Percentiles rank a stretch among this genome's conserved stretches.
Conservation (phyloP, 2,329 filamentous ascomycete genomes). For the Bisporella sp. region DNA sequence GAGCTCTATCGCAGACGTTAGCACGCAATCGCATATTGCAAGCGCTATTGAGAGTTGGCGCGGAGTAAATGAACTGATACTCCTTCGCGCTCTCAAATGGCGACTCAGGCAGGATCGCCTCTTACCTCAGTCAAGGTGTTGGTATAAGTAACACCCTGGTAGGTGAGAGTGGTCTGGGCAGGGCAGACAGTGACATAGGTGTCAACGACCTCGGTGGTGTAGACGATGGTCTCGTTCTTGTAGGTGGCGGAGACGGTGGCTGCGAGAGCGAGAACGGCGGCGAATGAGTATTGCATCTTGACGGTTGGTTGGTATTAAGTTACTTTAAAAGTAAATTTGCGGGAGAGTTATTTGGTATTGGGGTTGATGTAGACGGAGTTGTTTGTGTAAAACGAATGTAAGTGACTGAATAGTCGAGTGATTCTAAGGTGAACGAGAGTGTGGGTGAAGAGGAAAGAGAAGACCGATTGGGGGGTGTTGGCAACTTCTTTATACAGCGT, state of each 20-base stretch:
- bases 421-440: slow-evolving; percentile 6
- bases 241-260: slow-evolving; percentile 21
- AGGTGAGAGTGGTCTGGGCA: slow-evolving; percentile 38
- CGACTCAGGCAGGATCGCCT: not conserved
- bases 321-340: slow-evolving; percentile 12
- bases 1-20: slow-evolving; percentile 15
- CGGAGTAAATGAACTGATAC: not conserved
- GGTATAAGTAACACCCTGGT: slow-evolving; percentile 39
- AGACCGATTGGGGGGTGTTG: slow-evolving; percentile 6
- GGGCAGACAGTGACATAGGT: slow-evolving; percentile 46
- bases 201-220: slow-evolving; percentile 42
- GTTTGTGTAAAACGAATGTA: slow-evolving; percentile 24
- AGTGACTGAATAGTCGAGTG: slow-evolving; percentile 20
- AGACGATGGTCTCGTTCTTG: slow-evolving; percentile 33
- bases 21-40: not conserved
- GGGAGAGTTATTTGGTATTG: slow-evolving; percentile 8
- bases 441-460: slow-evolving; percentile 15
- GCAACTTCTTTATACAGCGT: slow-evolving; percentile 13
- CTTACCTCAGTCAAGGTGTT: slow-evolving; percentile 43
- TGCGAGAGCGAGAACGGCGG: slow-evolving; percentile 27
- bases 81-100: too few species aligned
- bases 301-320: slow-evolving; percentile 20
- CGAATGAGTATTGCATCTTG: slow-evolving; percentile 33
- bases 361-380: slow-evolving; percentile 13
- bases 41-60: not conserved